phyloP scores from a whole-genome alignment of 345 rosid genomes.

The Hibiscus mutabilis region DNA sequence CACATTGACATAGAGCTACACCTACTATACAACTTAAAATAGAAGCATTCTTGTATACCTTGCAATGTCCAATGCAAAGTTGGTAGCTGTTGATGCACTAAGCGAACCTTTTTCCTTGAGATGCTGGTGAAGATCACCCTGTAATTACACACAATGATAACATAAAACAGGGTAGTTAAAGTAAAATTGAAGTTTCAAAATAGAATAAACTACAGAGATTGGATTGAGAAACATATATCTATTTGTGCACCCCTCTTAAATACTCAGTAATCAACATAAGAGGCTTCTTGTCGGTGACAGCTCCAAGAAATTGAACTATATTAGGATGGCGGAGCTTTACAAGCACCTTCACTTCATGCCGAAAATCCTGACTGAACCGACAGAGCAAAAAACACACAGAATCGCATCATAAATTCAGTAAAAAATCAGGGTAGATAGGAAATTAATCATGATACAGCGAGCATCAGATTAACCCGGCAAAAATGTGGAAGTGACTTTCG shows the following conservation, averaged over 20 bases:
- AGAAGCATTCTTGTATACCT: constrained; percentile 33
- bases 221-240: too few relatives aligned
- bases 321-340: constrained; percentile 99
- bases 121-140: constrained; percentile 98
- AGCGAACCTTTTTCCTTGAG: constrained; percentile 93
- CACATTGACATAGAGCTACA: not conserved
- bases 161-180: constrained; percentile 4
- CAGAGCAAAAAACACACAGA: constrained; percentile 16
- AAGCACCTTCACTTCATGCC: constrained; percentile 94
- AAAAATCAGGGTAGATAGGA: not conserved
- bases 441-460: not conserved
- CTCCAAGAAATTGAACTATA: constrained; percentile 95
- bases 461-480: constrained; percentile 6
- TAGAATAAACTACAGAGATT: constrained; percentile 1
- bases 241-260: too few relatives aligned
- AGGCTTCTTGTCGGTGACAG: constrained; percentile 98
- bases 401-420: constrained; percentile 4
- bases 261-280: constrained; percentile 94
- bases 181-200: constrained; percentile 1
- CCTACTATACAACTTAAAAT: not conserved
- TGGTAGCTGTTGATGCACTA: constrained; percentile 78
- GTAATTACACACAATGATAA: too few relatives aligned
- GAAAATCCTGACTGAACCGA: constrained; percentile 87
- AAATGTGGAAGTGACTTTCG: not conserved
- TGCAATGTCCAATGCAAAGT: constrained; percentile 93